phyloP scores from a whole-genome alignment of 805 yeast species.

The Blastobotrys chiropterorum region DNA sequence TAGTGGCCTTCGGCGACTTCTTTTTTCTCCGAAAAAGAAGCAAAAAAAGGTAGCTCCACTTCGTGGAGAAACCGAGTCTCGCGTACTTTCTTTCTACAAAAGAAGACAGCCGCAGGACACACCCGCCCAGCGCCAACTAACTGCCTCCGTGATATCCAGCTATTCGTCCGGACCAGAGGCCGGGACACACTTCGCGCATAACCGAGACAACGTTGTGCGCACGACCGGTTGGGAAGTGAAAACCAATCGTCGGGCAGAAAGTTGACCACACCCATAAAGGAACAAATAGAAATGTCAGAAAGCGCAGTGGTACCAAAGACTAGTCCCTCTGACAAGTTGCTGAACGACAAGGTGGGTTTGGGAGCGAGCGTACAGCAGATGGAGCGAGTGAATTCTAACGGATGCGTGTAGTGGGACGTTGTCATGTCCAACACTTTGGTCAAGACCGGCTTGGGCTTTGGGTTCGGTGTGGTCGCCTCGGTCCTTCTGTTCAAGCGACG shows the following conservation, averaged over 20 bases:
- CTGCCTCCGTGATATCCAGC: no score
- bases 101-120: no score
- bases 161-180: no score
- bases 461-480: constrained; percentile 91
- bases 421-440: constrained; percentile 91
- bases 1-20: no score
- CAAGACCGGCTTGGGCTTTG: constrained; percentile 93
- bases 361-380: background rate
- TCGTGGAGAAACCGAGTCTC: no score
- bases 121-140: no score
- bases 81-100: no score
- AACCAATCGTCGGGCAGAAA: background rate
- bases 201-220: background rate
- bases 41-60: no score
- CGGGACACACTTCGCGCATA: background rate
- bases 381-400: background rate
- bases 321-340: constrained; percentile 26
- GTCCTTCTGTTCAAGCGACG: constrained; percentile 88
- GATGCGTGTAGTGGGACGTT: constrained; percentile 67
- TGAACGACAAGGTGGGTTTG: constrained; percentile 33
- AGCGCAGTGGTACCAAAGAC: constrained; percentile 2
- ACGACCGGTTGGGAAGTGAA: background rate
- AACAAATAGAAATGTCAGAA: constrained; percentile 1
- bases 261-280: background rate
- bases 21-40: no score